Evolutionary conservation across 148 eudicot genomes (phyloP).

Genomic region (Beta vulgaris): DNA sequence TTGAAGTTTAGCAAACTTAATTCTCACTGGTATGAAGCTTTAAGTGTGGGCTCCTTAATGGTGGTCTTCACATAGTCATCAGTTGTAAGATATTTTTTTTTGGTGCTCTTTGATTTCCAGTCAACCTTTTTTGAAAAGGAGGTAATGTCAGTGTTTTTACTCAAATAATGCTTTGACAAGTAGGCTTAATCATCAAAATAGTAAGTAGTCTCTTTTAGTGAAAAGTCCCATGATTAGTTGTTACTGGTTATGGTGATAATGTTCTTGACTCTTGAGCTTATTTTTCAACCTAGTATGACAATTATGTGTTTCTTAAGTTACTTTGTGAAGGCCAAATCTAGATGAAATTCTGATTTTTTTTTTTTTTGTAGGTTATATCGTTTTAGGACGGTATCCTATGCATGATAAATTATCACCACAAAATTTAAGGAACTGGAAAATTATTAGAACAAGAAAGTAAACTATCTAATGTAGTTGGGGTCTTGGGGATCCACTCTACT

Average conservation of each 20-base stretch:
- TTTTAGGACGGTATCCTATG: not conserved
- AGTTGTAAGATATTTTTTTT: not conserved
- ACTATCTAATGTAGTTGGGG: too few relatives aligned
- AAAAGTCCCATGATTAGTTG: too few relatives aligned
- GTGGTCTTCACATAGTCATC: constrained; percentile 12
- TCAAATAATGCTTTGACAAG: constrained; percentile 2
- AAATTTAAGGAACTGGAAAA: too few relatives aligned
- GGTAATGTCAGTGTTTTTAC: constrained; percentile 9
- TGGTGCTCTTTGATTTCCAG: constrained; percentile 1
- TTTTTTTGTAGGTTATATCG: too few relatives aligned
- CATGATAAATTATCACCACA: not conserved
- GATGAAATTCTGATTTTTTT: not conserved
- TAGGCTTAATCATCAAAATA: not conserved
- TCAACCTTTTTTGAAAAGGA: constrained; percentile 11
- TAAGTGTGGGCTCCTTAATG: constrained; percentile 22
- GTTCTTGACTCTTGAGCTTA: not conserved
- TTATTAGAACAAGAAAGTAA: too few relatives aligned
- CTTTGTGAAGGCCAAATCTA: not conserved
- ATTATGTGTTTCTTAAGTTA: not conserved
- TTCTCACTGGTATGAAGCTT: constrained; percentile 10
- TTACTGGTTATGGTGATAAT: not conserved
- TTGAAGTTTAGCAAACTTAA: constrained; percentile 21
- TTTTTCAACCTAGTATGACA: not conserved
- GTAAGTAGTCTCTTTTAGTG: too few relatives aligned
- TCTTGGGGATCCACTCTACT: too few relatives aligned